Percentiles rank a stretch among this genome's conserved stretches.
Conservation (phyloP, 1,284 basidiomycete species). For the Exobasidium cylindrosporum region DNA sequence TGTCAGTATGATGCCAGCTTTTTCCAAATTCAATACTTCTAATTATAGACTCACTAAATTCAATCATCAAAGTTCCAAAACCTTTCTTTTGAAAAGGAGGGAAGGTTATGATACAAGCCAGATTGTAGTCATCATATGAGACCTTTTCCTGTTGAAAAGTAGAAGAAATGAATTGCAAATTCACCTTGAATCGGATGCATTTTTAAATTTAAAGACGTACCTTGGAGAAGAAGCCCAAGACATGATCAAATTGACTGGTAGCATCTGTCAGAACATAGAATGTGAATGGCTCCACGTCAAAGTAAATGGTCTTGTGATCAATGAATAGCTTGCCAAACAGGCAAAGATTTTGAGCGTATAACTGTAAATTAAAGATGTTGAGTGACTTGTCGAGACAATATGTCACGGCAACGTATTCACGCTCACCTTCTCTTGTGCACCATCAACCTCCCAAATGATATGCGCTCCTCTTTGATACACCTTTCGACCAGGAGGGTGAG, state of each 20-base stretch:
- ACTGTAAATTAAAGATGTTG: slow-evolving; percentile 60
- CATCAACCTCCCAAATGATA: slow-evolving; percentile 94
- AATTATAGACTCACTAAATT: slow-evolving; percentile 70
- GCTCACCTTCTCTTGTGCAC: slow-evolving; percentile 73
- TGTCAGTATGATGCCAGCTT: slow-evolving; percentile 2
- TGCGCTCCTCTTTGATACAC: slow-evolving; percentile 88
- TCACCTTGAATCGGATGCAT: too few relatives aligned
- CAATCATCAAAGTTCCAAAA: slow-evolving; percentile 93
- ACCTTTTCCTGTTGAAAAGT: slow-evolving; percentile 94
- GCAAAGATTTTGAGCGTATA: slow-evolving; percentile 92
- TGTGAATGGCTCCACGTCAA: slow-evolving; percentile 69
- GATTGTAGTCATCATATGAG: slow-evolving; percentile 93
- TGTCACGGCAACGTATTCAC: too few relatives aligned
- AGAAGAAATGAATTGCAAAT: too few relatives aligned
- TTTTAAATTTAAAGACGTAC: slow-evolving; percentile 59
- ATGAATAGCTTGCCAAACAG: slow-evolving; percentile 99
- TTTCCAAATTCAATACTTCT: slow-evolving; percentile 46
- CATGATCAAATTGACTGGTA: slow-evolving; percentile 70
- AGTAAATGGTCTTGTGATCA: slow-evolving; percentile 95
- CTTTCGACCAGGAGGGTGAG: slow-evolving; percentile 79
- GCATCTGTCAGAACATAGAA: slow-evolving; percentile 93
- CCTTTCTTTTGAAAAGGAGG: slow-evolving; percentile 87
- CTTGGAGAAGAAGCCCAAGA: slow-evolving; percentile 94
- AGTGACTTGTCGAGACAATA: neutral
- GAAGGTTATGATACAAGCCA: slow-evolving; percentile 92